Conservation (phyloP, 2,329 filamentous ascomycete genomes). For the Boeremia lycopersici region DNA sequence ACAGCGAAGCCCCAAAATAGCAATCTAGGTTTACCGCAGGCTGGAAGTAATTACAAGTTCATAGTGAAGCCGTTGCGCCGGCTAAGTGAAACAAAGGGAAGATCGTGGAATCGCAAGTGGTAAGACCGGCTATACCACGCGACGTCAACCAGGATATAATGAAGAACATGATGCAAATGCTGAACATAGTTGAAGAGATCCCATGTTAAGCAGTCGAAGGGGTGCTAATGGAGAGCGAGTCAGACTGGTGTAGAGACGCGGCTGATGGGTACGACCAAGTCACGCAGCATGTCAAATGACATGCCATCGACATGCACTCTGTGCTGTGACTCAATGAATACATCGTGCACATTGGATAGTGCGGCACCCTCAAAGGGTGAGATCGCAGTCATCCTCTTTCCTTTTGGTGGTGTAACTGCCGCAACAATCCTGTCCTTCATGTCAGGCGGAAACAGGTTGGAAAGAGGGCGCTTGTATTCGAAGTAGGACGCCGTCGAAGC, state of each 20-base stretch:
- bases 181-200: conserved; percentile 17
- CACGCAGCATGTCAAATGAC: conserved; percentile 44
- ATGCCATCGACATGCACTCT: conserved; percentile 43
- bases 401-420: conserved; percentile 36
- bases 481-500: conserved; percentile 42
- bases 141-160: conserved; percentile 17
- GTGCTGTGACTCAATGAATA: conserved; percentile 41
- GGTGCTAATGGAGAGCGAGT: background rate
- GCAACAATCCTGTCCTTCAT: conserved; percentile 39
- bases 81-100: conserved; percentile 8
- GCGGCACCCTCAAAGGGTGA: conserved; percentile 42
- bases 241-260: conserved; percentile 36
- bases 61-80: background rate
- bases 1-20: conserved; percentile 9
- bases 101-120: conserved; percentile 15
- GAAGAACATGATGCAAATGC: background rate
- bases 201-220: background rate
- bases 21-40: conserved; percentile 22
- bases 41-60: conserved; percentile 28
- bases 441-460: conserved; percentile 24
- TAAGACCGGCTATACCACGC: conserved; percentile 36
- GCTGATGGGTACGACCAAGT: conserved; percentile 31
- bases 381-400: conserved; percentile 36
- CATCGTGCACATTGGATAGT: conserved; percentile 38
- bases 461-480: conserved; percentile 36